A percentile compares a stretch with the other conserved stretches of the same genome.
These are phyloP conservation scores for Xanthoconium separans DNA, from an alignment of 1,284 basidiomycete species.

Conservation along the genomic window DNA sequence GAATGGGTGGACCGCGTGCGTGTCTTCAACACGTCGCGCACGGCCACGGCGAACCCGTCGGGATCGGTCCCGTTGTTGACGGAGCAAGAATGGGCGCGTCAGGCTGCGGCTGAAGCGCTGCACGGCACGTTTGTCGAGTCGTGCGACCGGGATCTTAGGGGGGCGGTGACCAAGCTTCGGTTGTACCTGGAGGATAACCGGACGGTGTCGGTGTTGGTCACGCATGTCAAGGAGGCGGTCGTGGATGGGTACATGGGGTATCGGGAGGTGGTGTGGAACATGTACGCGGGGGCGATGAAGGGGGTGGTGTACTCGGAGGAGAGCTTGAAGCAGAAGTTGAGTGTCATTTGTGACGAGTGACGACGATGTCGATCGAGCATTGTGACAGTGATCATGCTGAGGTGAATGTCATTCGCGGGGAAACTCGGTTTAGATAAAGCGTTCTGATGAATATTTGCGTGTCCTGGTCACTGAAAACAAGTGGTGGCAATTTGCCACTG, in stretches of 20 bases:
- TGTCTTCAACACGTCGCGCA: slow-evolving; percentile 28
- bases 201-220: slow-evolving; percentile 74
- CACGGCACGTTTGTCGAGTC: slow-evolving; percentile 53
- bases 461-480: too few species aligned
- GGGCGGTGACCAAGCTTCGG: slow-evolving; percentile 53
- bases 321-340: slow-evolving; percentile 33
- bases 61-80: slow-evolving; percentile 25
- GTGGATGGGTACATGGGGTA: slow-evolving; percentile 73
- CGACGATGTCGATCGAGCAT: too few species aligned
- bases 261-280: slow-evolving; percentile 45
- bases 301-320: slow-evolving; percentile 37
- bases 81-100: slow-evolving; percentile 43
- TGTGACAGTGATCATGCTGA: too few species aligned
- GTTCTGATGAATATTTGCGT: too few species aligned
- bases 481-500: too few species aligned
- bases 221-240: slow-evolving; percentile 74
- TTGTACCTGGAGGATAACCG: slow-evolving; percentile 79
- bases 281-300: slow-evolving; percentile 40
- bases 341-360: slow-evolving; percentile 27
- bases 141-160: slow-evolving; percentile 57
- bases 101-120: slow-evolving; percentile 47
- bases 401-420: too few species aligned
- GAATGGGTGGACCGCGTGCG: slow-evolving; percentile 57
- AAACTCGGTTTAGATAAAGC: too few species aligned
- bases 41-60: slow-evolving; percentile 11